A percentile compares a stretch with the other conserved stretches of the same genome.
Conservation (phyloP, 208 protist genomes). For the Wallacemonas sp. region DNA sequence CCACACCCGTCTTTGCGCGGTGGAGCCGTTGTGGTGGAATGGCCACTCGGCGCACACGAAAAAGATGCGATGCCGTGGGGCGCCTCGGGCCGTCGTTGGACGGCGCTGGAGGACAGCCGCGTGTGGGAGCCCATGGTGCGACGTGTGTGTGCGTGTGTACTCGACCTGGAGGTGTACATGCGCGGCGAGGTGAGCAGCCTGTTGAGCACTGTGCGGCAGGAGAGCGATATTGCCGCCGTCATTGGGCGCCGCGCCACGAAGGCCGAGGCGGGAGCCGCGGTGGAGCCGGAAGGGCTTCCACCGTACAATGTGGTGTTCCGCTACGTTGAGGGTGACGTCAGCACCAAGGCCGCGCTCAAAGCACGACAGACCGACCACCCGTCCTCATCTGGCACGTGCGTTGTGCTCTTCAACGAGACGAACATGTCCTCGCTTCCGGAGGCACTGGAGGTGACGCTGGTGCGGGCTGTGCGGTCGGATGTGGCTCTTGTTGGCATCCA, state of each 20-base stretch:
- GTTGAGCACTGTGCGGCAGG: constrained; percentile 1
- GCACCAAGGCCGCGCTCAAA: not conserved
- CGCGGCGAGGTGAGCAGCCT: not conserved
- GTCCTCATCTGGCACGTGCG: constrained; percentile 26
- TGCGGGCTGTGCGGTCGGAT: constrained; percentile 44
- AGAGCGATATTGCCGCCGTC: constrained; percentile 5
- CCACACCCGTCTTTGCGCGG: constrained; percentile 50
- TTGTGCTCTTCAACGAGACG: constrained; percentile 54
- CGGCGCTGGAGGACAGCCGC: not conserved
- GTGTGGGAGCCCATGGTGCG: not conserved
- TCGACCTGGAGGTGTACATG: constrained; percentile 6
- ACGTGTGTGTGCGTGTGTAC: not conserved
- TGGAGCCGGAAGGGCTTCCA: not conserved
- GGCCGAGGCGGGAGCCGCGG: not conserved
- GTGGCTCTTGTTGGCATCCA: constrained; percentile 65
- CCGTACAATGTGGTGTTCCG: constrained; percentile 1
- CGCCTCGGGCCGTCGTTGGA: not conserved
- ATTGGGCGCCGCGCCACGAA: not conserved
- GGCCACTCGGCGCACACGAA: constrained; percentile 24
- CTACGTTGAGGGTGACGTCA: not conserved
- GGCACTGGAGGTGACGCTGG: constrained; percentile 37
- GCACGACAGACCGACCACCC: constrained; percentile 21
- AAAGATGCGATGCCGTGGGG: not conserved
- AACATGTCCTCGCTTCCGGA: constrained; percentile 39
- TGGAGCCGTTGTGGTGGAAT: constrained; percentile 54